Conservation (phyloP, 371 early-diverging fungal species). For the Blastocladiella emersonii region DNA sequence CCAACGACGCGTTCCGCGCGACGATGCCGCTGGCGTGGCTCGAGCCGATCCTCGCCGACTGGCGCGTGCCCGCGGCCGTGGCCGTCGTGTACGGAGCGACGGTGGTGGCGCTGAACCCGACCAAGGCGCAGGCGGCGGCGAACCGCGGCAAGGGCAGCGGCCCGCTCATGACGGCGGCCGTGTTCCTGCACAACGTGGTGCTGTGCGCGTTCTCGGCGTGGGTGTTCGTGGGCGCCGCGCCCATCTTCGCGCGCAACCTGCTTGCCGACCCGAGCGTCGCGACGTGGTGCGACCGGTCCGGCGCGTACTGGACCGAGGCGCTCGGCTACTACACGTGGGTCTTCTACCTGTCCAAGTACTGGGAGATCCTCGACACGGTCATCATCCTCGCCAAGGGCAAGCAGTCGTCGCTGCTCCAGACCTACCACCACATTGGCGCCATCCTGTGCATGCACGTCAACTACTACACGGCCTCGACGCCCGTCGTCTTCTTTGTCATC, state of each 20-base stretch:
- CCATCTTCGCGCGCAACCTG: constrained; percentile 6
- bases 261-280: not conserved
- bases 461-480: constrained; percentile 51
- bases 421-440: constrained; percentile 80
- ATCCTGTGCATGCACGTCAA: constrained; percentile 39
- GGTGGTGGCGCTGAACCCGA: constrained; percentile 45
- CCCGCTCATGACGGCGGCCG: constrained; percentile 28
- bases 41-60: constrained; percentile 43
- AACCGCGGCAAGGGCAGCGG: constrained; percentile 34
- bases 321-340: constrained; percentile 63
- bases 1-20: too few relatives aligned
- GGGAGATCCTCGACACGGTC: constrained; percentile 73
- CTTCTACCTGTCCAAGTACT: constrained; percentile 77
- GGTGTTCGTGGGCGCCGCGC: constrained; percentile 48
- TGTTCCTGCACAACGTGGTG: constrained; percentile 57
- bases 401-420: constrained; percentile 59
- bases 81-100: constrained; percentile 39
- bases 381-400: constrained; percentile 65
- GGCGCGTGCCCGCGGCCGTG: constrained; percentile 51
- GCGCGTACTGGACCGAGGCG: constrained; percentile 48
- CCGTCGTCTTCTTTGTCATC: constrained; percentile 72
- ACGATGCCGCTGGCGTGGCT: not conserved
- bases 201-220: constrained; percentile 53
- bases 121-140: constrained; percentile 12
- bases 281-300: constrained; percentile 53